Conservation (phyloP, 495 filamentous ascomycete genomes). For the Baudoinia panamericana region DNA sequence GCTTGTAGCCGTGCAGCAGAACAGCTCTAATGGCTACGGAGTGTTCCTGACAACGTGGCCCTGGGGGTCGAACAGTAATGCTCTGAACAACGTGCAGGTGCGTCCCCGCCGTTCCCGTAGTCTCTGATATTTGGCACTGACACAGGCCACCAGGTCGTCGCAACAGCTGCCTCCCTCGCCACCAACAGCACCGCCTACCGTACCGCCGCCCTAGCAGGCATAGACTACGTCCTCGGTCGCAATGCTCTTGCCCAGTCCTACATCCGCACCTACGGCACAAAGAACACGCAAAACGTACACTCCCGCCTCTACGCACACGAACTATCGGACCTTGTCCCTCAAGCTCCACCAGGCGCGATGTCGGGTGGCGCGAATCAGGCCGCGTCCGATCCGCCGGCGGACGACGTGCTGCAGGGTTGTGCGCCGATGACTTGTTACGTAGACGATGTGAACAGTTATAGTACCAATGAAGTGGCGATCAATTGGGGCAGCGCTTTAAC, state of each 20-base stretch:
- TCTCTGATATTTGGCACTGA: background rate
- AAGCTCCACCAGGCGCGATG: conserved; percentile 8
- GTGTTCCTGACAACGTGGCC: conserved; percentile 8
- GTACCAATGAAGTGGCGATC: conserved; percentile 11
- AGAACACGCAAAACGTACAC: conserved; percentile 12
- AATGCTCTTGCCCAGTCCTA: conserved; percentile 16
- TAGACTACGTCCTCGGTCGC: conserved; percentile 17
- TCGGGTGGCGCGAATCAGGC: conserved; percentile 7
- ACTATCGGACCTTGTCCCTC: conserved; percentile 5
- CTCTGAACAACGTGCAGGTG: conserved; percentile 13
- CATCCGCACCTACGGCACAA: conserved; percentile 8
- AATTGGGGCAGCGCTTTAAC: conserved; percentile 7
- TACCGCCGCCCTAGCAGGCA: conserved; percentile 5
- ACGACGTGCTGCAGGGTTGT: conserved; percentile 13
- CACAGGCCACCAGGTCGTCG: conserved; percentile 9
- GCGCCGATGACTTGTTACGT: conserved; percentile 10
- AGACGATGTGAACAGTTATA: conserved; percentile 11
- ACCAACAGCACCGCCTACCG: conserved; percentile 13
- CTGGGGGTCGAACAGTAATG: conserved; percentile 17
- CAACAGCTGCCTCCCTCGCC: conserved; percentile 11
- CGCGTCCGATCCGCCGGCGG: conserved; percentile 8
- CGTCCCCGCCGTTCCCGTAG: background rate
- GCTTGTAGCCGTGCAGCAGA: conserved; percentile 10
- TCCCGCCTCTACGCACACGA: conserved; percentile 12
- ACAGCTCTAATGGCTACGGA: conserved; percentile 5